Percentiles rank a stretch among this genome's conserved stretches.
phyloP scores from a whole-genome alignment of 257 asterid genomes.

The Plantago ovata region DNA sequence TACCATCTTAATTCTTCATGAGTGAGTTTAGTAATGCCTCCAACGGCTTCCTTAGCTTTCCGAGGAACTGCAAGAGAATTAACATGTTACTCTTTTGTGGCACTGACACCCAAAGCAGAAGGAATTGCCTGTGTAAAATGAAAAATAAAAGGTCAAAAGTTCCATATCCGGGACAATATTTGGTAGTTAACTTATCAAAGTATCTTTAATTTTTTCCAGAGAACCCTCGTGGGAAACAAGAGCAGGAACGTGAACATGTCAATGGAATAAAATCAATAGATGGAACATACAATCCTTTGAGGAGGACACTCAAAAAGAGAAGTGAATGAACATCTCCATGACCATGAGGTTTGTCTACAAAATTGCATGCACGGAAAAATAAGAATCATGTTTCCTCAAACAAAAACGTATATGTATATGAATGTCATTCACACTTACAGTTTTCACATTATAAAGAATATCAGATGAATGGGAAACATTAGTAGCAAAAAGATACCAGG shows the following conservation, averaged over 20 bases:
- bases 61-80: conserved; percentile 98
- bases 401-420: background rate
- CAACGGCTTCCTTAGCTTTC: conserved; percentile 99
- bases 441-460: conserved; percentile 7
- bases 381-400: conserved; percentile 15
- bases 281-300: conserved; percentile 68
- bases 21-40: conserved; percentile 90
- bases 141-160: conserved; percentile 12
- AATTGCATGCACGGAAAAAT: too few species aligned
- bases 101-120: conserved; percentile 90
- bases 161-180: conserved; percentile 2
- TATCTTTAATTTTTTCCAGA: conserved; percentile 4
- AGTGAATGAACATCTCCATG: conserved; percentile 99
- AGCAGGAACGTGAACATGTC: background rate
- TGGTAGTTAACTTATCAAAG: conserved; percentile 8
- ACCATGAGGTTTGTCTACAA: conserved; percentile 94
- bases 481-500: conserved; percentile 80
- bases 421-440: conserved; percentile 13
- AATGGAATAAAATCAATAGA: conserved; percentile 12
- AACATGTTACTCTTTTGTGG: conserved; percentile 79
- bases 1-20: conserved; percentile 97
- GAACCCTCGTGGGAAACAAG: background rate
- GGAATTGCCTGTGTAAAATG: conserved; percentile 72
- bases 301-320: conserved; percentile 87
- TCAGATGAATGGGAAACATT: background rate